A percentile compares a stretch with the other conserved stretches of the same genome.
These are phyloP conservation scores for Fonsecaea erecta DNA, from an alignment of 2,329 filamentous ascomycete species.

Conservation along the genomic window DNA sequence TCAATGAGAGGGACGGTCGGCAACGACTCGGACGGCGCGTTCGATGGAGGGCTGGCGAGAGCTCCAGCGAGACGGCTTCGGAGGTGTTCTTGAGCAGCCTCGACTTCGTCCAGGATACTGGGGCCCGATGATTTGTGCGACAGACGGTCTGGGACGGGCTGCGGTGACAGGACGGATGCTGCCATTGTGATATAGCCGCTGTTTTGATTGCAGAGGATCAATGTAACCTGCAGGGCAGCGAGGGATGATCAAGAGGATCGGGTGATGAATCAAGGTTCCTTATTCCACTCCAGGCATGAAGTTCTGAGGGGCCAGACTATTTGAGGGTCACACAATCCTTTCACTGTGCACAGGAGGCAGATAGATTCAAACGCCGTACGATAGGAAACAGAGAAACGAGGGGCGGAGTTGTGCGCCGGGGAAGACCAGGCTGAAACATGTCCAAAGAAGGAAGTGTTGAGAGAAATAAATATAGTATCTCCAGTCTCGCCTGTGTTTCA, in stretches of 20 bases:
- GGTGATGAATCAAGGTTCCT: too few relatives aligned
- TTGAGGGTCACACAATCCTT: too few relatives aligned
- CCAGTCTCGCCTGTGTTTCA: neutral
- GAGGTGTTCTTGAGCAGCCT: constrained; percentile 30
- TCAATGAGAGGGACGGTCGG: constrained; percentile 37
- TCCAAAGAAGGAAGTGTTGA: neutral
- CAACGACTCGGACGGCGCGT: constrained; percentile 18
- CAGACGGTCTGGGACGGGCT: constrained; percentile 17
- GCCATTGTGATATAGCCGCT: constrained; percentile 20
- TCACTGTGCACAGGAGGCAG: too few relatives aligned
- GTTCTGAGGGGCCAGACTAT: too few relatives aligned
- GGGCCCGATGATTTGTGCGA: constrained; percentile 7
- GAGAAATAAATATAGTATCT: neutral
- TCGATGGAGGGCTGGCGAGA: constrained; percentile 25
- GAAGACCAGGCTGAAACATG: neutral
- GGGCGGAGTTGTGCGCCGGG: neutral
- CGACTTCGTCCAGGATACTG: constrained; percentile 34
- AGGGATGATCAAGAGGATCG: neutral
- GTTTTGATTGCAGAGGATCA: neutral
- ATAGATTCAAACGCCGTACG: too few relatives aligned
- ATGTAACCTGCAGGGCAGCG: too few relatives aligned
- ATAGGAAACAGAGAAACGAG: neutral
- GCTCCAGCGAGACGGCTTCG: constrained; percentile 33
- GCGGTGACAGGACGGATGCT: constrained; percentile 23
- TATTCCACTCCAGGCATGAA: too few relatives aligned